Percentiles rank a stretch among this genome's conserved stretches.
Evolutionary conservation across 192 early-diverging fungal genomes (phyloP).

Genomic region (Dissophora ornata): DNA sequence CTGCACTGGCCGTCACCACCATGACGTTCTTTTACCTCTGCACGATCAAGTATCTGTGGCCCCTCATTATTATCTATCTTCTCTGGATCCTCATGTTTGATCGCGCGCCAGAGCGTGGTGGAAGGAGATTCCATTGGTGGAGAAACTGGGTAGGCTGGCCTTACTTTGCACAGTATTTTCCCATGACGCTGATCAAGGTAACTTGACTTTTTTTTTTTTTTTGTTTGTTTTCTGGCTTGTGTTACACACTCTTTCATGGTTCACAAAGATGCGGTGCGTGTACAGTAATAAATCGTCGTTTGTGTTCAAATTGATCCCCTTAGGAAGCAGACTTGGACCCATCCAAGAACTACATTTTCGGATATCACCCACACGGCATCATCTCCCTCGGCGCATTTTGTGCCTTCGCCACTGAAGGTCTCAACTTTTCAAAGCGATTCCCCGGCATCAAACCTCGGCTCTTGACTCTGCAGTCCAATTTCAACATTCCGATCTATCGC

Average conservation of each 20-base stretch:
- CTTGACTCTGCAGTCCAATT: slow-evolving; percentile 86
- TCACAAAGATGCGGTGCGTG: too few species aligned
- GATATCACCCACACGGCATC: slow-evolving; percentile 93
- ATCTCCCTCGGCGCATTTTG: slow-evolving; percentile 85
- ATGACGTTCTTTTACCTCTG: slow-evolving; percentile 73
- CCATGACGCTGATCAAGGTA: slow-evolving; percentile 79
- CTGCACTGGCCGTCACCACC: slow-evolving; percentile 64
- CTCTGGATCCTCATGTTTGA: slow-evolving; percentile 79
- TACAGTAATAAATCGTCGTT: too few species aligned
- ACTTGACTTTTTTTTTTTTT: neutral
- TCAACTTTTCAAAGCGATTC: slow-evolving; percentile 76
- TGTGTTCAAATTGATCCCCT: neutral
- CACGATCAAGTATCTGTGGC: slow-evolving; percentile 63
- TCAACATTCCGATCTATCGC: slow-evolving; percentile 87
- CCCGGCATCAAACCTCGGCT: slow-evolving; percentile 84
- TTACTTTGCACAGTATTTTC: slow-evolving; percentile 86
- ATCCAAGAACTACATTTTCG: slow-evolving; percentile 88
- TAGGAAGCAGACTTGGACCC: slow-evolving; percentile 87
- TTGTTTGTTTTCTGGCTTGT: slow-evolving; percentile 5
- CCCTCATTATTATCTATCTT: slow-evolving; percentile 76
- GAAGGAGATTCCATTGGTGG: slow-evolving; percentile 65
- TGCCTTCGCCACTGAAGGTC: slow-evolving; percentile 86
- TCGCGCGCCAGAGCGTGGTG: slow-evolving; percentile 82
- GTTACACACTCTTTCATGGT: neutral
- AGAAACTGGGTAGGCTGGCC: slow-evolving; percentile 73